Evolutionary conservation across 2,329 filamentous ascomycete species (phyloP).

Genomic region (Xylariaceae sp.): DNA sequence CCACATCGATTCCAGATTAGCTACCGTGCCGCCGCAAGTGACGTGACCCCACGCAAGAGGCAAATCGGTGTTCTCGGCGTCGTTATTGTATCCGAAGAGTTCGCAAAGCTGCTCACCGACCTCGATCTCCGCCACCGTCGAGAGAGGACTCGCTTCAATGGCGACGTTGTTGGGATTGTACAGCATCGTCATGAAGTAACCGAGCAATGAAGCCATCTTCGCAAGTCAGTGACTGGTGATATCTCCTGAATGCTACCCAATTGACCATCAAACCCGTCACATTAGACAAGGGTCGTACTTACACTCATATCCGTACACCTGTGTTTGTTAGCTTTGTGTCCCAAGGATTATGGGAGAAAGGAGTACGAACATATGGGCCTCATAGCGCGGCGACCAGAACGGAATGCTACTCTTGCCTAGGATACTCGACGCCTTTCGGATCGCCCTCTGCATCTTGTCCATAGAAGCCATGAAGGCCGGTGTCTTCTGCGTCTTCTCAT

Average conservation of each 20-base stretch:
- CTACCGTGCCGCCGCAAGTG: conserved; percentile 41
- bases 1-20: conserved; percentile 46
- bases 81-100: conserved; percentile 41
- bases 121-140: conserved; percentile 40
- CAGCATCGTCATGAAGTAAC: conserved; percentile 46
- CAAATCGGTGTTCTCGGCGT: conserved; percentile 23
- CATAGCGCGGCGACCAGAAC: conserved; percentile 43
- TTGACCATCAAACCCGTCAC: background rate
- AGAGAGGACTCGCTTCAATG: conserved; percentile 42
- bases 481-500: conserved; percentile 32
- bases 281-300: background rate
- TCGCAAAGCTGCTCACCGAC: conserved; percentile 42
- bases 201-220: conserved; percentile 38
- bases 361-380: conserved; percentile 40
- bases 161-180: conserved; percentile 48
- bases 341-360: background rate
- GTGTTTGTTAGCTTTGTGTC: conserved; percentile 1
- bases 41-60: conserved; percentile 41
- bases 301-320: conserved; percentile 35
- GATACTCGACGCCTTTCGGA: conserved; percentile 34
- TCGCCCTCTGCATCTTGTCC: conserved; percentile 33
- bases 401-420: conserved; percentile 41
- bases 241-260: background rate
- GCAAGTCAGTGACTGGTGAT: conserved; percentile 4
- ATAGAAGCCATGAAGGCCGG: conserved; percentile 33